phyloP scores from a whole-genome alignment of 1,139 yeast species.

The Lodderomyces elongisporus region DNA sequence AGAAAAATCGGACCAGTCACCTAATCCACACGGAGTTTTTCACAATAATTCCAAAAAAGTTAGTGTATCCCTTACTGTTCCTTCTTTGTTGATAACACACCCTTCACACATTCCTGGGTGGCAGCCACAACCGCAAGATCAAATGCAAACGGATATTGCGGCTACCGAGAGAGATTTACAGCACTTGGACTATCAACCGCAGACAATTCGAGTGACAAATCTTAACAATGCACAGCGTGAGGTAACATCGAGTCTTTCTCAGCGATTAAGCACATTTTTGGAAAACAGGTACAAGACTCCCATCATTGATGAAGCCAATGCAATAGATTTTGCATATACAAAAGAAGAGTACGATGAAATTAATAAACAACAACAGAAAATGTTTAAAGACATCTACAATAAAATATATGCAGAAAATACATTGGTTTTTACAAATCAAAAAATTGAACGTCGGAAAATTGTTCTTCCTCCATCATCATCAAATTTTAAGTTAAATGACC shows the following conservation, averaged over 20 bases:
- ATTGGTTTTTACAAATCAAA: conserved; percentile 40
- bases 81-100: conserved; percentile 64
- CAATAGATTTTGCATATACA: conserved; percentile 29
- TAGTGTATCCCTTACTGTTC: too few relatives aligned
- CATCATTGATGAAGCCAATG: conserved; percentile 35
- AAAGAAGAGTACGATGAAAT: conserved; percentile 31
- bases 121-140: conserved; percentile 34
- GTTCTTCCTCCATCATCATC: conserved; percentile 38
- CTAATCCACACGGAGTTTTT: too few relatives aligned
- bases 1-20: neutral
- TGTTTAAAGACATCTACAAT: conserved; percentile 26
- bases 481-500: conserved; percentile 37
- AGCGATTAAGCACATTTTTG: conserved; percentile 51
- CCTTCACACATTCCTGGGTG: conserved; percentile 71
- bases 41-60: too few relatives aligned
- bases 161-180: conserved; percentile 44
- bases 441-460: conserved; percentile 41
- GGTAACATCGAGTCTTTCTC: conserved; percentile 27
- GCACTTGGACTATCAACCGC: conserved; percentile 26
- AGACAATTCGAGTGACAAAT: conserved; percentile 23
- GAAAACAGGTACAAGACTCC: conserved; percentile 42
- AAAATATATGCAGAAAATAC: conserved; percentile 33
- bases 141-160: conserved; percentile 22
- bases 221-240: conserved; percentile 14
- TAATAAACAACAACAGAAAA: conserved; percentile 27